A percentile compares a stretch with the other conserved stretches of the same genome.
These are phyloP conservation scores for Macroventuria anomochaeta DNA, from an alignment of 2,329 filamentous ascomycete species.

Conservation along the genomic window DNA sequence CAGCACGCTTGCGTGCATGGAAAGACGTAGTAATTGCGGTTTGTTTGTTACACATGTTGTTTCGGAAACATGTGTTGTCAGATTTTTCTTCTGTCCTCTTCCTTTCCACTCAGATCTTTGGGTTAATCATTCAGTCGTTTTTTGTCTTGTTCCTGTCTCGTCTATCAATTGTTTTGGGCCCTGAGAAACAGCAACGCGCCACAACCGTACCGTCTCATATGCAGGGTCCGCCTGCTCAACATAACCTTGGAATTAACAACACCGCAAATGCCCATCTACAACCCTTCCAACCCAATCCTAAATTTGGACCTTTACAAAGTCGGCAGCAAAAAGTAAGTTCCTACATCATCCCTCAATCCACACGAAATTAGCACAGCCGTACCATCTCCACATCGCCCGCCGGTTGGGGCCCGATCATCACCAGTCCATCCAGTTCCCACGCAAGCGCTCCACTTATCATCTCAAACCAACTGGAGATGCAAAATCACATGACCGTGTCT, in stretches of 20 bases:
- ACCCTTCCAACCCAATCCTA: neutral
- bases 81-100: slow-evolving; percentile 11
- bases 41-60: slow-evolving; percentile 38
- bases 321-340: neutral
- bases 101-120: neutral
- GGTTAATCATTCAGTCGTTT: neutral
- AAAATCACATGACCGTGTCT: slow-evolving; percentile 8
- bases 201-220: neutral
- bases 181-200: neutral
- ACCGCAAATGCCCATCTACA: neutral
- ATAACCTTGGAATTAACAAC: slow-evolving; percentile 10
- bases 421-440: neutral
- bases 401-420: neutral
- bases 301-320: neutral
- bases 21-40: slow-evolving; percentile 9
- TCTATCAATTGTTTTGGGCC: neutral
- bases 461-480: neutral
- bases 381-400: slow-evolving; percentile 1
- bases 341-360: slow-evolving; percentile 2
- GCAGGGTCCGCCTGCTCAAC: slow-evolving; percentile 13
- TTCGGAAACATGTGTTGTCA: slow-evolving; percentile 21
- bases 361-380: slow-evolving; percentile 7
- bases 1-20: slow-evolving; percentile 24
- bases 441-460: neutral
- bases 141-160: neutral